A percentile compares a stretch with the other conserved stretches of the same genome.
phyloP scores from a whole-genome alignment of 257 asterid species.

The Verbena officinalis region DNA sequence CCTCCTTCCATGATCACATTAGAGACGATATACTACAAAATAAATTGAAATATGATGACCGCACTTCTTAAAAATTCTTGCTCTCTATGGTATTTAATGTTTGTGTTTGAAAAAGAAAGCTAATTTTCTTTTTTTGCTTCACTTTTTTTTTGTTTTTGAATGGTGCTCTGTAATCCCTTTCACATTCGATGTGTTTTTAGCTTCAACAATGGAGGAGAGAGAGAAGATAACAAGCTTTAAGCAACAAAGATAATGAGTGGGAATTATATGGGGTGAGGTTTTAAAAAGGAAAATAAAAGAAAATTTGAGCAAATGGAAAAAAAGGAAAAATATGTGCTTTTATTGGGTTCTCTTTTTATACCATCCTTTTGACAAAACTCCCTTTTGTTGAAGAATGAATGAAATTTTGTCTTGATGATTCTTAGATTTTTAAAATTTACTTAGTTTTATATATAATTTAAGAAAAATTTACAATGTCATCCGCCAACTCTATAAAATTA shows the following conservation, averaged over 20 bases:
- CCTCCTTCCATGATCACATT: conserved; percentile 91
- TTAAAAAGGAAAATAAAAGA: conserved; percentile 47
- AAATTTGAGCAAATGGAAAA: not conserved
- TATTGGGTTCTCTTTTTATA: conserved; percentile 31
- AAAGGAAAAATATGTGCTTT: conserved; percentile 35
- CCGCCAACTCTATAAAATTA: too few species aligned
- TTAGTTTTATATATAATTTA: not conserved
- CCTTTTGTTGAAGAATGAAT: conserved; percentile 44
- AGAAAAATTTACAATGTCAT: too few species aligned
- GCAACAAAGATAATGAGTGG: conserved; percentile 98
- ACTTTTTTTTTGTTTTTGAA: conserved; percentile 30
- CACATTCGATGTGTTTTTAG: conserved; percentile 39
- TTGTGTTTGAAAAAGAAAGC: conserved; percentile 10
- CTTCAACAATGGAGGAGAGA: conserved; percentile 45
- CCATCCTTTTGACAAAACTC: conserved; percentile 43
- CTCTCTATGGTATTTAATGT: too few species aligned
- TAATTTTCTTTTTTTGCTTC: not conserved
- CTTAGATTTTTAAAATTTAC: conserved; percentile 6
- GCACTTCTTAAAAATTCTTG: conserved; percentile 28
- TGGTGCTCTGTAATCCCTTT: conserved; percentile 44
- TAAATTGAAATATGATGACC: conserved; percentile 24
- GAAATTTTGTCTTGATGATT: conserved; percentile 13
- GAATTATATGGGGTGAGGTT: conserved; percentile 83
- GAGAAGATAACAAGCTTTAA: conserved; percentile 64
- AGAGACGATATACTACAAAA: conserved; percentile 20